Evolutionary conservation across 306 rosid species (phyloP).

Genomic region (Senna tora): DNA sequence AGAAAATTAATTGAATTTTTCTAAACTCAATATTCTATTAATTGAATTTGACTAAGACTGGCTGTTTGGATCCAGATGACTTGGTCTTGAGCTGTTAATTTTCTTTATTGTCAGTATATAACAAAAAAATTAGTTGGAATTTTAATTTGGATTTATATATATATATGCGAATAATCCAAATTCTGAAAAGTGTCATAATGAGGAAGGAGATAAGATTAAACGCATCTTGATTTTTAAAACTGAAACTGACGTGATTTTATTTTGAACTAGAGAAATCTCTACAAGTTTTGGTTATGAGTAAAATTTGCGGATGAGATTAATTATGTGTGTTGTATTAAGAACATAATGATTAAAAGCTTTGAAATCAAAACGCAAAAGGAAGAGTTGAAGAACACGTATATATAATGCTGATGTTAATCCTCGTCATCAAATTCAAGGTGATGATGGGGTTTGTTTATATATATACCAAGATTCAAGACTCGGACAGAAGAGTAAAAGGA

Average conservation of each 20-base stretch:
- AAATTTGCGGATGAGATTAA: slow-evolving; percentile 11
- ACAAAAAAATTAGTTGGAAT: neutral
- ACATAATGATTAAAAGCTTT: slow-evolving; percentile 48
- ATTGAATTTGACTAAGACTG: neutral
- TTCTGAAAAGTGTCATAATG: slow-evolving; percentile 2
- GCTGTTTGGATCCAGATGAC: neutral
- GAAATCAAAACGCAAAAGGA: slow-evolving; percentile 36
- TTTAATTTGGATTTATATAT: no score
- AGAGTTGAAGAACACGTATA: slow-evolving; percentile 44
- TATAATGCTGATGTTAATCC: slow-evolving; percentile 4
- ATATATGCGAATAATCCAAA: neutral
- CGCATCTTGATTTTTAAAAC: neutral
- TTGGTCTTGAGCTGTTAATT: neutral
- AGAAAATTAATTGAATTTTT: neutral
- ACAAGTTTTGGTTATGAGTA: slow-evolving; percentile 29
- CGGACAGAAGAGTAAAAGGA: slow-evolving; percentile 33
- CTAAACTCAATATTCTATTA: neutral
- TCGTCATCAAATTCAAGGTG: slow-evolving; percentile 34
- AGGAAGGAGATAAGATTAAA: slow-evolving; percentile 16
- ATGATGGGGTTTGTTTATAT: slow-evolving; percentile 37
- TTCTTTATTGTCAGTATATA: neutral
- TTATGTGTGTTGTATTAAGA: slow-evolving; percentile 8
- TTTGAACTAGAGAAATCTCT: slow-evolving; percentile 24
- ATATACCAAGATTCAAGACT: slow-evolving; percentile 29
- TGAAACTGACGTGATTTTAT: neutral